Conservation (phyloP, 208 protist genomes). For the Vickermania ingenoplastis region DNA sequence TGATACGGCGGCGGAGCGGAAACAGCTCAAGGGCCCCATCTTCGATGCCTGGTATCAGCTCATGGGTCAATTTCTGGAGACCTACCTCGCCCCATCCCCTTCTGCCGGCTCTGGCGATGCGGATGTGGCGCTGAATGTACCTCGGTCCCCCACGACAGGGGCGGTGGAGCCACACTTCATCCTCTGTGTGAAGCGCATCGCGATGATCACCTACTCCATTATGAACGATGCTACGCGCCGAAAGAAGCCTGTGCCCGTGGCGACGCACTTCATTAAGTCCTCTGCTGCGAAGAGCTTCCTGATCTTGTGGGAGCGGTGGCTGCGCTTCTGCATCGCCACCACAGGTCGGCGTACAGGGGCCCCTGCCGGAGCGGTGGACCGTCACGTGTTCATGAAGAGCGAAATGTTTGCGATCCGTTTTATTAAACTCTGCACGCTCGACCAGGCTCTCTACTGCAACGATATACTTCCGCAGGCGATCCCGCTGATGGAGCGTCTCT, state of each 20-base stretch:
- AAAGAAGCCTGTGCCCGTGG: slow-evolving; percentile 59
- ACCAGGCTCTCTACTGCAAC: slow-evolving; percentile 48
- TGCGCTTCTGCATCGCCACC: slow-evolving; percentile 34
- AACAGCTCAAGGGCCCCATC: slow-evolving; percentile 25
- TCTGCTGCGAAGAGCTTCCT: slow-evolving; percentile 34
- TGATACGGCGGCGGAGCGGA: slow-evolving; percentile 7
- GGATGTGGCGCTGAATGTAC: background rate
- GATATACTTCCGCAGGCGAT: slow-evolving; percentile 53
- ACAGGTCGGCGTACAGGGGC: background rate
- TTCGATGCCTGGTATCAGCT: slow-evolving; percentile 54
- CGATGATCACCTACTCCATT: slow-evolving; percentile 58
- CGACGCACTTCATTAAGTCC: slow-evolving; percentile 40
- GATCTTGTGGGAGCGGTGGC: slow-evolving; percentile 59
- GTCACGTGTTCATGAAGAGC: slow-evolving; percentile 41
- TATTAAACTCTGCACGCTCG: slow-evolving; percentile 65
- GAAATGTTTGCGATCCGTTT: slow-evolving; percentile 78
- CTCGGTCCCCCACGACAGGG: slow-evolving; percentile 3
- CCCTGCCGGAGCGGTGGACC: slow-evolving; percentile 10
- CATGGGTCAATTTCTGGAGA: slow-evolving; percentile 52
- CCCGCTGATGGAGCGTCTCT: slow-evolving; percentile 52
- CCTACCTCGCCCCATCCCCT: slow-evolving; percentile 32
- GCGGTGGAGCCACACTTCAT: slow-evolving; percentile 59
- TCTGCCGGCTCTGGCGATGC: slow-evolving; percentile 11
- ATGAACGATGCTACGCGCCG: slow-evolving; percentile 67
- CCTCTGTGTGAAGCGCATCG: slow-evolving; percentile 74